phyloP scores from a whole-genome alignment of 2,329 filamentous ascomycete genomes.

The Metarhizium robertsii region DNA sequence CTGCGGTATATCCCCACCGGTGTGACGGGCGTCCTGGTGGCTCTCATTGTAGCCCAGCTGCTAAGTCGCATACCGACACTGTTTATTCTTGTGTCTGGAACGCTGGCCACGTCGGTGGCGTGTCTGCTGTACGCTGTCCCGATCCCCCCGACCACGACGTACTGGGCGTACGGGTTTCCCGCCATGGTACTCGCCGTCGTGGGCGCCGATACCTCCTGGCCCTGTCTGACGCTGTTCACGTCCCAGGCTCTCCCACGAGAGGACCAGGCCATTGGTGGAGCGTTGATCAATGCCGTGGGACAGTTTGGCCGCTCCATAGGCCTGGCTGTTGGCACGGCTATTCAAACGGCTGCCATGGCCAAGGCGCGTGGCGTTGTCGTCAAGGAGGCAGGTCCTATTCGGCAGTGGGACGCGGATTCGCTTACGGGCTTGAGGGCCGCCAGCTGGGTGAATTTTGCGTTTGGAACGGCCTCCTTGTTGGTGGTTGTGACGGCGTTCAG shows the following conservation, averaged over 20 bases:
- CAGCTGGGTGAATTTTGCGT: constrained; percentile 42
- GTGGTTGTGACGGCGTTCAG: constrained; percentile 40
- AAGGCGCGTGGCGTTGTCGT: constrained; percentile 33
- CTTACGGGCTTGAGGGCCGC: constrained; percentile 39
- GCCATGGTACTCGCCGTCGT: constrained; percentile 58
- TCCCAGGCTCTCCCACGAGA: constrained; percentile 51
- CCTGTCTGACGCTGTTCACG: constrained; percentile 55
- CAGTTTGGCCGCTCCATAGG: constrained; percentile 59
- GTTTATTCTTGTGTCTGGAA: constrained; percentile 49
- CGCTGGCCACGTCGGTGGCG: constrained; percentile 42
- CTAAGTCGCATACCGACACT: constrained; percentile 48
- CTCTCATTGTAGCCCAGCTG: constrained; percentile 45
- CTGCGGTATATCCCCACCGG: constrained; percentile 60
- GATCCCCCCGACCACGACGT: constrained; percentile 49
- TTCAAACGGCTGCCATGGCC: constrained; percentile 54
- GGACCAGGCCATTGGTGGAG: constrained; percentile 60
- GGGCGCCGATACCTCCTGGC: constrained; percentile 59
- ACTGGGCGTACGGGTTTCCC: constrained; percentile 58
- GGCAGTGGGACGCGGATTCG: constrained; percentile 34
- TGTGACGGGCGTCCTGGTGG: constrained; percentile 47
- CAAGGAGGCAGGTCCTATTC: constrained; percentile 31
- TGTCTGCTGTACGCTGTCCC: constrained; percentile 55
- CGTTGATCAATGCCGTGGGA: constrained; percentile 56
- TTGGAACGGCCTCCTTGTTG: constrained; percentile 31
- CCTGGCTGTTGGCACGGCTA: constrained; percentile 53